Evolutionary conservation across 2,329 filamentous ascomycete genomes (phyloP), one percentile per base, ranked within the genome.

Genomic region (Aspergillus fijiensis): DNA sequence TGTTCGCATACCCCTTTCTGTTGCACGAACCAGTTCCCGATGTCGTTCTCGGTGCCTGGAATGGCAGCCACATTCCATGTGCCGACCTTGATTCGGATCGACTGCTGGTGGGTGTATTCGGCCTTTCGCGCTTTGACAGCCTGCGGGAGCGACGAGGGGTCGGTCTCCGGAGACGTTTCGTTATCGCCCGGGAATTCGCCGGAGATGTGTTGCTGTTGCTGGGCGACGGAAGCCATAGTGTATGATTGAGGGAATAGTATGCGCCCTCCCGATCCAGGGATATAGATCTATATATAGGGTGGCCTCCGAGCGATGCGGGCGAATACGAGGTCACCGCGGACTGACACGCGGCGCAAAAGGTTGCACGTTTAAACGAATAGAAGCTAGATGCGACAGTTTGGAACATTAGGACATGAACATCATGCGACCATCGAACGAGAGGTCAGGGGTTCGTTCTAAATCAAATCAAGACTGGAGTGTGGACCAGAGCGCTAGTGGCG

Each of bases 21-120:
- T 11, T 87, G 82, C 7, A 96, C 84, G 73, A 99, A 97, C 95
- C 95, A 99, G 33, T 85, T 86, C 7, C 87, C 89, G 5, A 99
- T 79, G 72, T 98, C 95, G 66, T 91, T 90, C 74, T 96, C 92
- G 0, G 92, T 92, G 25, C 90, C 92, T 12, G 90, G 87, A 65
- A 90, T 88, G 1, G 89, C 88, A 4, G 92, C 95, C 16, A 96
- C 91, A 76, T 99, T 99, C 95, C 95, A 99, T 0, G 91, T 89
- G 48, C 94, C 95, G 55, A 99, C 84, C 77, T 97, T 97, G 75
- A 99, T 85, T 65, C 88, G 88, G 67, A 96, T 86, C 54, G 84
- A 84, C 72, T 88, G 88, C 49, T 87, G 85, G 42, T 87, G 85
- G 27, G 89, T 89, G 74, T 93, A 99, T 74, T 98, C 93, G 52